Conservation (phyloP, 202 grass and related monocot species). For the Zoysia matrella region DNA sequence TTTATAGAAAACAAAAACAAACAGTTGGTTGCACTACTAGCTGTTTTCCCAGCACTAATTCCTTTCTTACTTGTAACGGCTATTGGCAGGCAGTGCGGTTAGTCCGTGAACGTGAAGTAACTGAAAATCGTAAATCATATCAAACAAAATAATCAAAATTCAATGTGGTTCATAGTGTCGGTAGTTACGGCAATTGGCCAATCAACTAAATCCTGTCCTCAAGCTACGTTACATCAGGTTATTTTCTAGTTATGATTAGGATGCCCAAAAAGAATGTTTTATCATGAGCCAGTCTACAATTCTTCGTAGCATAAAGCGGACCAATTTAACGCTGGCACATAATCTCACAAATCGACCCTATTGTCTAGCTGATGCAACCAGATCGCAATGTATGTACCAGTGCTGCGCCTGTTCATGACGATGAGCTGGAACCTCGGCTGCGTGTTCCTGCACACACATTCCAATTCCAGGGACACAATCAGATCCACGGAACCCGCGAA, state of each 20-base stretch:
- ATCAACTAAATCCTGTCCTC: background rate
- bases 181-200: background rate
- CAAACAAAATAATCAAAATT: background rate
- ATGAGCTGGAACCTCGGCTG: conserved; percentile 94
- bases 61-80: background rate
- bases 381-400: conserved; percentile 56
- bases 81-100: background rate
- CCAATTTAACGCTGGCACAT: too few relatives aligned
- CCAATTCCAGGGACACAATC: conserved; percentile 9
- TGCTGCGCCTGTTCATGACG: conserved; percentile 92
- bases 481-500: background rate
- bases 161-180: background rate
- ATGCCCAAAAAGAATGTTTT: background rate
- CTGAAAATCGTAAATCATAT: background rate
- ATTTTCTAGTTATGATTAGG: background rate
- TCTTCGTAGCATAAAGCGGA: background rate
- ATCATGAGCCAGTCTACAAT: background rate
- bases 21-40: background rate
- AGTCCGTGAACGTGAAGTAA: background rate
- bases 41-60: too few relatives aligned
- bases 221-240: background rate
- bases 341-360: conserved; percentile 9
- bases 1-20: background rate
- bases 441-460: conserved; percentile 64
- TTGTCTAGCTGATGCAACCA: background rate